Conservation (phyloP, 192 early-diverging fungal species). For the Coemansia sp. region DNA sequence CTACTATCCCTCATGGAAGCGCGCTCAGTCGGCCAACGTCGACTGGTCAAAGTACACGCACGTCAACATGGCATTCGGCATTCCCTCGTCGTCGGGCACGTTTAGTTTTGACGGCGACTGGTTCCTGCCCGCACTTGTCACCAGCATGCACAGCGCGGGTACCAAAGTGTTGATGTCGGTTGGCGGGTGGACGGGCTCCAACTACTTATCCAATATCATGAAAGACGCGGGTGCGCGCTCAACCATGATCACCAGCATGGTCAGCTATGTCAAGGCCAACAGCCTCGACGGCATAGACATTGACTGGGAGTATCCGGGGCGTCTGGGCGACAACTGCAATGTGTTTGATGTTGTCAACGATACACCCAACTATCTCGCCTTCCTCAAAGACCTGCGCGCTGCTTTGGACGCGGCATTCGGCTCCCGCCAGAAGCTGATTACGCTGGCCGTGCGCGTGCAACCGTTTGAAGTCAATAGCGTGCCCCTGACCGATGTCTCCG, state of each 20-base stretch:
- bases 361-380: conserved; percentile 59
- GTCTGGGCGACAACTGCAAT: conserved; percentile 47
- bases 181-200: conserved; percentile 67
- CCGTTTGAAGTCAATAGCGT: conserved; percentile 57
- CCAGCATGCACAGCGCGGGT: conserved; percentile 52
- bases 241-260: conserved; percentile 50
- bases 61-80: conserved; percentile 65
- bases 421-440: conserved; percentile 56
- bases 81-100: conserved; percentile 36
- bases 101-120: conserved; percentile 34
- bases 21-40: conserved; percentile 15
- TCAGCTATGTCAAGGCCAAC: conserved; percentile 41
- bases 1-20: conserved; percentile 47
- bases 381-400: conserved; percentile 60
- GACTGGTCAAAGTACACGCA: conserved; percentile 61
- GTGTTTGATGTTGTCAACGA: conserved; percentile 57
- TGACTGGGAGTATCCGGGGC: conserved; percentile 72
- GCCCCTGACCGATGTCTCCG: conserved; percentile 54
- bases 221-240: conserved; percentile 24
- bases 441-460: conserved; percentile 61
- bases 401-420: conserved; percentile 20
- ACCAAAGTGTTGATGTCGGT: conserved; percentile 64
- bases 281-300: conserved; percentile 69
- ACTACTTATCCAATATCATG: conserved; percentile 51
- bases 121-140: conserved; percentile 48